Conservation (phyloP, 495 filamentous ascomycete species). For the Letharia columbiana region DNA sequence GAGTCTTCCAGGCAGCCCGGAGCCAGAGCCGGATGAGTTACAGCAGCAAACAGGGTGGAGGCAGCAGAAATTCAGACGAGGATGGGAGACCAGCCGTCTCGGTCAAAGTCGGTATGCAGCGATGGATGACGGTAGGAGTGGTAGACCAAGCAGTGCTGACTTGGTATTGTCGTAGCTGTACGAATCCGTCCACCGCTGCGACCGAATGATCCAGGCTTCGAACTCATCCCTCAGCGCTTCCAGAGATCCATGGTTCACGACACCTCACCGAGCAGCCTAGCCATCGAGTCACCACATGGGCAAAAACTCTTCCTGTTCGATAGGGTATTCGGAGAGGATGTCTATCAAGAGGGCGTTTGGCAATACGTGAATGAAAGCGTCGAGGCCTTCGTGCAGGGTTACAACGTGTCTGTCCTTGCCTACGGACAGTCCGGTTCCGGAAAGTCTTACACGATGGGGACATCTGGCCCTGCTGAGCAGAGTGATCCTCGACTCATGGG, state of each 20-base stretch:
- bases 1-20: slow-evolving; percentile 69
- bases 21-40: slow-evolving; percentile 88
- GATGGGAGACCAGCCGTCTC: slow-evolving; percentile 69
- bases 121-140: slow-evolving; percentile 16
- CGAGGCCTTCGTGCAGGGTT: slow-evolving; percentile 84
- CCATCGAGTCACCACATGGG: slow-evolving; percentile 84
- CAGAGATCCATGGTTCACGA: slow-evolving; percentile 89
- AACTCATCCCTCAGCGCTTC: slow-evolving; percentile 91
- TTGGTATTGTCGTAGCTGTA: slow-evolving; percentile 52
- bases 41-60: slow-evolving; percentile 66
- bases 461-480: slow-evolving; percentile 78
- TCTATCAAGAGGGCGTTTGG: slow-evolving; percentile 86
- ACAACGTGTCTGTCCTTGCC: slow-evolving; percentile 96
- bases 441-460: slow-evolving; percentile 99
- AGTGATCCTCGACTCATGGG: slow-evolving; percentile 68
- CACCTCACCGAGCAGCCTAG: slow-evolving; percentile 70
- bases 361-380: slow-evolving; percentile 90
- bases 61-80: slow-evolving; percentile 86
- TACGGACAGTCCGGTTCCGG: slow-evolving; percentile 99
- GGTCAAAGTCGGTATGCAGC: slow-evolving; percentile 87
- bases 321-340: slow-evolving; percentile 78
- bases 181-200: slow-evolving; percentile 86
- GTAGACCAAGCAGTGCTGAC: slow-evolving; percentile 25
- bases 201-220: slow-evolving; percentile 80
- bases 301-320: slow-evolving; percentile 95